Evolutionary conservation across 2,329 filamentous ascomycete genomes (phyloP), one percentile per base, ranked within the genome.

Genomic region (Penicillium sp.): DNA sequence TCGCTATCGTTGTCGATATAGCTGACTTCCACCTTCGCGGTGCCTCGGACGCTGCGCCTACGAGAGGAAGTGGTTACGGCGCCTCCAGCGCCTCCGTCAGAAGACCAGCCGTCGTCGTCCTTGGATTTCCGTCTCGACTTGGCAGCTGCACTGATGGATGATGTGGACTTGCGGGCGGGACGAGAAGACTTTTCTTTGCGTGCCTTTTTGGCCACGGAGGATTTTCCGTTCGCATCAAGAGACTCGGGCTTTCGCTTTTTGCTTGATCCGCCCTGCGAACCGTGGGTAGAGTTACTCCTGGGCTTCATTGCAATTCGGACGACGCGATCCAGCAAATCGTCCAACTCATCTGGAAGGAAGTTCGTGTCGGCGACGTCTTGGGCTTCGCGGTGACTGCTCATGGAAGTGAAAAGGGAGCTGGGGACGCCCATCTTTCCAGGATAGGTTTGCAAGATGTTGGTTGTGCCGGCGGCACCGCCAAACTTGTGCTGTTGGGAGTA

Each of bases 291-390:
- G 42, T 68, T 66, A 60, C 68, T 72, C 74, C 79, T 84, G 31
- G 77, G 78, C 78, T 87, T 91, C 71, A 95, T 76, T 16, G 76
- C 77, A 39, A 72, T 86, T 65, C 86, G 86, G 56, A 97, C 90
- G 44, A 91, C 72, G 21, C 86, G 84, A 62, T 97, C 92, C 29
- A 97, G 79, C 51, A 83, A 81, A 56, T 92, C 88, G 39, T 90
- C 88, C 18, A 90, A 73, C 25, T 87, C 88, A 15, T 91, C 87
- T 1, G 90, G 87, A 12, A 96, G 81, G 69, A 89, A 96, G 55
- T 88, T 87, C 78, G 88, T 95, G 71, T 91, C 87, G 0, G 92
- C 91, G 67, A 96, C 91, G 65, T 90, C 85, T 67, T 94, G 89
- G 1, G 92, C 92, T 46, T 86, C 83, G 31, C 87, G 84, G 65